Conservation (phyloP, 2,329 filamentous ascomycete species). For the Colletotrichum godetiae region DNA sequence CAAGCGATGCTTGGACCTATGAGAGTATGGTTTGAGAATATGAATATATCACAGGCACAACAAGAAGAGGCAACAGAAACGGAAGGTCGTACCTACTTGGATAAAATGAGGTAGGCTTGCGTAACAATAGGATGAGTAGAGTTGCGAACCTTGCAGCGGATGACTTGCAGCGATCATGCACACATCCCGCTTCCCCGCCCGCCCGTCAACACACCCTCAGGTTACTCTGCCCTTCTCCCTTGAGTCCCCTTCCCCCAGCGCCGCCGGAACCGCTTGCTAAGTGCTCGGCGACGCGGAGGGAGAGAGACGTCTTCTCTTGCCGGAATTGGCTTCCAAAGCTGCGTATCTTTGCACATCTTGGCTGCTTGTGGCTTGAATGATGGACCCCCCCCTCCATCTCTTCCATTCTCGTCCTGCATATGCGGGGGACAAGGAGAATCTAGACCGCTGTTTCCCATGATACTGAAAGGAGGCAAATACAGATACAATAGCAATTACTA, state of each 20-base stretch:
- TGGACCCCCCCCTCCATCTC: too few species aligned
- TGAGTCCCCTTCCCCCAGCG: not conserved
- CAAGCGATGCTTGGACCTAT: not conserved
- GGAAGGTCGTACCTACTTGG: not conserved
- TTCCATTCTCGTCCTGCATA: not conserved
- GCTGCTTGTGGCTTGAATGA: not conserved
- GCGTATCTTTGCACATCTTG: not conserved
- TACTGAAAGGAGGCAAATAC: not conserved
- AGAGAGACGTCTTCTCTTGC: not conserved
- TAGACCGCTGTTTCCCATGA: not conserved
- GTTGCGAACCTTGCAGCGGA: not conserved
- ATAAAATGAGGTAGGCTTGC: not conserved
- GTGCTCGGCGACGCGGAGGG: not conserved
- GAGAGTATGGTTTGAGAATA: not conserved
- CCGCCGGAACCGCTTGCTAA: not conserved
- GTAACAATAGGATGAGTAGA: not conserved
- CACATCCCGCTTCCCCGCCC: not conserved
- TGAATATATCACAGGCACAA: not conserved
- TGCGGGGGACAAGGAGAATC: not conserved
- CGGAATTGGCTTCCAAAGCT: not conserved
- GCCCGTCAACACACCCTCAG: not conserved
- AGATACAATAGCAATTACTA: not conserved
- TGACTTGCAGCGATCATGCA: conserved; percentile 3
- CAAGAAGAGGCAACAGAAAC: not conserved
- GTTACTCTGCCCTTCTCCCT: not conserved